These are phyloP conservation scores for Oryza officinalis DNA, from an alignment of 176 grass and related monocot species.

Conservation along the genomic window DNA sequence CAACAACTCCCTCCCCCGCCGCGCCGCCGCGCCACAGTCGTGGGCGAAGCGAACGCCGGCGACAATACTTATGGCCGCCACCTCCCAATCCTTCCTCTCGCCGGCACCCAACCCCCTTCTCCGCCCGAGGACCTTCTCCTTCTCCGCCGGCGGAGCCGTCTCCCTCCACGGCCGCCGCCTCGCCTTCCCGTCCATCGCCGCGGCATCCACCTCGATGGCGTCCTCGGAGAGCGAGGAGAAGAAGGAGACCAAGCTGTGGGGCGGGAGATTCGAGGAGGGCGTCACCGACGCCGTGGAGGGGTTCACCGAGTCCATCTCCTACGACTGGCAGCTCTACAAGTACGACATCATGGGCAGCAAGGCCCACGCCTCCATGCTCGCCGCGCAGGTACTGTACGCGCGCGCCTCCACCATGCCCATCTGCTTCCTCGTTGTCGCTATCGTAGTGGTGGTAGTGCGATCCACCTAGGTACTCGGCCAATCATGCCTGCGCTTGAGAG, in stretches of 20 bases:
- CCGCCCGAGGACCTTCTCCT: not conserved
- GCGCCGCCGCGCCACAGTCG: slow-evolving; percentile 22
- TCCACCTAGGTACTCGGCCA: not conserved
- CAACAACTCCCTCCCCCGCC: not conserved
- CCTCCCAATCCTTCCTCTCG: slow-evolving; percentile 50
- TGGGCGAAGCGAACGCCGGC: not conserved
- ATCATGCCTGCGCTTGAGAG: not conserved
- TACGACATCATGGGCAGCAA: slow-evolving; percentile 95
- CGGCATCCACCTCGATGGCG: slow-evolving; percentile 33
- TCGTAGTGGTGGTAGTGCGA: not conserved
- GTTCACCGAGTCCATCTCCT: slow-evolving; percentile 91
- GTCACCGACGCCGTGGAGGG: slow-evolving; percentile 74
- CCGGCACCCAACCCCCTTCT: slow-evolving; percentile 1
- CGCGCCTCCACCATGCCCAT: slow-evolving; percentile 1
- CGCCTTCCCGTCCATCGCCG: slow-evolving; percentile 23
- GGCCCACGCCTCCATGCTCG: slow-evolving; percentile 93
- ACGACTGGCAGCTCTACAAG: slow-evolving; percentile 93
- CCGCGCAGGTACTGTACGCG: slow-evolving; percentile 49
- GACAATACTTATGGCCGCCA: slow-evolving; percentile 32
- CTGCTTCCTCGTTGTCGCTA: not conserved
- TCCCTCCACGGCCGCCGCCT: slow-evolving; percentile 5
- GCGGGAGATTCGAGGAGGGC: slow-evolving; percentile 74
- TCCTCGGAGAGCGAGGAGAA: slow-evolving; percentile 48
- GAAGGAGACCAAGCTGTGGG: slow-evolving; percentile 73
- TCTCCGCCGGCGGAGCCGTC: not conserved